Evolutionary conservation across 1,284 basidiomycete species (phyloP).

Genomic region (Malassezia pachydermatis): DNA sequence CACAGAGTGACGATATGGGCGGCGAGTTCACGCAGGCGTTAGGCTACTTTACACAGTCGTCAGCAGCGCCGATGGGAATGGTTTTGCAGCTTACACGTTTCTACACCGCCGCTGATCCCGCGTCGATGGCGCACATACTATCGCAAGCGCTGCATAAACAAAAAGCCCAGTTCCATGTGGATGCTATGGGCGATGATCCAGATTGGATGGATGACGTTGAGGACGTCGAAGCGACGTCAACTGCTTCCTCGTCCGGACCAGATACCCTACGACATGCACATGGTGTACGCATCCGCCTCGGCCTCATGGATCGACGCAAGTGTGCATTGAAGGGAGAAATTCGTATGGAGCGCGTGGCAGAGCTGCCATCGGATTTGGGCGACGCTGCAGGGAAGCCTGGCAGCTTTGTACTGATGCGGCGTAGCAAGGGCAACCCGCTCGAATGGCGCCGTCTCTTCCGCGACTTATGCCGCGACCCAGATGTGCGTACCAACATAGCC

Average conservation of each 20-base stretch:
- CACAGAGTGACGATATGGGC: slow-evolving; percentile 8
- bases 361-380: slow-evolving; percentile 5
- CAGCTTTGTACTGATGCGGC: slow-evolving; percentile 42
- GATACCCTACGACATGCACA: slow-evolving; percentile 11
- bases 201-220: slow-evolving; percentile 30
- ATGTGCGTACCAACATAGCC: slow-evolving; percentile 8
- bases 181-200: slow-evolving; percentile 30
- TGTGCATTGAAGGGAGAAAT: slow-evolving; percentile 42
- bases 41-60: slow-evolving; percentile 24
- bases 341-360: slow-evolving; percentile 29
- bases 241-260: too few species aligned
- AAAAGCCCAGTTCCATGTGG: slow-evolving; percentile 25
- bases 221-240: slow-evolving; percentile 11
- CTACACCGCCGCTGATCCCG: slow-evolving; percentile 28
- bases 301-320: slow-evolving; percentile 42
- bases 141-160: slow-evolving; percentile 22
- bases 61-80: slow-evolving; percentile 20
- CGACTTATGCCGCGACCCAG: slow-evolving; percentile 21
- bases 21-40: slow-evolving; percentile 38
- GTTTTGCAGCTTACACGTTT: slow-evolving; percentile 44
- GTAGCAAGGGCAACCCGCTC: slow-evolving; percentile 47
- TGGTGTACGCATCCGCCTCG: slow-evolving; percentile 35
- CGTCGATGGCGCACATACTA: slow-evolving; percentile 22
- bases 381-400: slow-evolving; percentile 7
- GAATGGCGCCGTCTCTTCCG: slow-evolving; percentile 49